Conservation (phyloP, 164 flowering plant genomes). For the Litsea cubeba region DNA sequence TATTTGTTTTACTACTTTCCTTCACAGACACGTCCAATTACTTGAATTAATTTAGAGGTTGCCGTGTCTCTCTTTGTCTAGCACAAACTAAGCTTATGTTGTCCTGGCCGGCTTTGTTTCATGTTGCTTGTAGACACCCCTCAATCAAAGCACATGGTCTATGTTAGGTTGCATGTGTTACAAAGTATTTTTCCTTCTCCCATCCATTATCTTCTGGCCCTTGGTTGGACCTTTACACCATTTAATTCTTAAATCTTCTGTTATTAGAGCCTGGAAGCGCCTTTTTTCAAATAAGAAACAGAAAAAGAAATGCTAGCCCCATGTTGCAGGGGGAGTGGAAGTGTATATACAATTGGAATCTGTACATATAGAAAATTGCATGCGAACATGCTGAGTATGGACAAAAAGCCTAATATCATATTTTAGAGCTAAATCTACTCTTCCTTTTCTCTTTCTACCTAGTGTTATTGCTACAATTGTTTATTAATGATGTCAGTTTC, state of each 20-base stretch:
- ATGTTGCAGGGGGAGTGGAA: constrained; percentile 23
- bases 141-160: constrained; percentile 58
- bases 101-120: constrained; percentile 4
- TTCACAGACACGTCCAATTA: not conserved
- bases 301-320: constrained; percentile 13
- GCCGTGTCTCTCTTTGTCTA: constrained; percentile 1
- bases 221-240: constrained; percentile 34
- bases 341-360: not conserved
- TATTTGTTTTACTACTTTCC: not conserved
- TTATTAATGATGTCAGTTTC: not conserved
- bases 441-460: not conserved
- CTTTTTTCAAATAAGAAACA: not conserved
- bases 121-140: constrained; percentile 15
- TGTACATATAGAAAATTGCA: not conserved
- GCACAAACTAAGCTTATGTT: not conserved
- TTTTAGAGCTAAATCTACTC: not conserved
- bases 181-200: constrained; percentile 2
- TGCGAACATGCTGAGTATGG: constrained; percentile 11
- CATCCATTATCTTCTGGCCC: constrained; percentile 5
- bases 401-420: not conserved
- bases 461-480: not conserved
- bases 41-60: not conserved
- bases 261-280: constrained; percentile 13
- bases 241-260: constrained; percentile 19
- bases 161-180: constrained; percentile 18